Evolutionary conservation across 129 eudicot genomes (phyloP), one percentile per base, ranked within the genome.

Genomic region (Calendula officinalis): DNA sequence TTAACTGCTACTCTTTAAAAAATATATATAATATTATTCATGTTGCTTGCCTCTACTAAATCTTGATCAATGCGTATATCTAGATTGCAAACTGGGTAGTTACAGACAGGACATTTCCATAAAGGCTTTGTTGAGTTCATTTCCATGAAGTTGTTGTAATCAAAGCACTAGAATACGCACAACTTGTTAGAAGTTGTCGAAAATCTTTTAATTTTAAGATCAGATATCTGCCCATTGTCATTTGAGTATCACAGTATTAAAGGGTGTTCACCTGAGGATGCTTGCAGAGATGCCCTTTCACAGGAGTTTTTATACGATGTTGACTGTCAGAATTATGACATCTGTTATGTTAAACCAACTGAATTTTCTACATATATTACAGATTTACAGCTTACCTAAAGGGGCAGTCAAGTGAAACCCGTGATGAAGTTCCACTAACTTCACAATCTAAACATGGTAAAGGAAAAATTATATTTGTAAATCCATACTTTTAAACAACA

Each of bases 101-200:
- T 59, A 72, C 86, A 77, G 22, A 66, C 13, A 30, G 80, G 86
- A 64, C 86, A 81, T 15, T 69, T 52, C 86, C 86, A 81, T 1
- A 43, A 56, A 30, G 82, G 86, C 45, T 49, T 57, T 36, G 42
- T 64, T 45, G 82, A 81, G 46, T 76, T 81, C 13, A 51, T 56
- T 32, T 65, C 69, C 73, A 81, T 22, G 50, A 71, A 81, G 61
- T 50, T 48, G n/a, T 62, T 53, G 73, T 67, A 81, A 63, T 76
- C 86, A 64, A 81, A 81, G 76, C 86, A 81, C 86, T 81, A 46
- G 59, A 76, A 3, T 36, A 51, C 3, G 41, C 64, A 57, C 35
- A 62, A n/a, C 12, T 51, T 51, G 57, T 50, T 14, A 60, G 42
- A 75, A 45, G n/a, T 37, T 73, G 2, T 7, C 8, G 0, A 17